These are phyloP conservation scores for Ustilago shanxiensis DNA, from an alignment of 1,284 basidiomycete species.

Conservation along the genomic window DNA sequence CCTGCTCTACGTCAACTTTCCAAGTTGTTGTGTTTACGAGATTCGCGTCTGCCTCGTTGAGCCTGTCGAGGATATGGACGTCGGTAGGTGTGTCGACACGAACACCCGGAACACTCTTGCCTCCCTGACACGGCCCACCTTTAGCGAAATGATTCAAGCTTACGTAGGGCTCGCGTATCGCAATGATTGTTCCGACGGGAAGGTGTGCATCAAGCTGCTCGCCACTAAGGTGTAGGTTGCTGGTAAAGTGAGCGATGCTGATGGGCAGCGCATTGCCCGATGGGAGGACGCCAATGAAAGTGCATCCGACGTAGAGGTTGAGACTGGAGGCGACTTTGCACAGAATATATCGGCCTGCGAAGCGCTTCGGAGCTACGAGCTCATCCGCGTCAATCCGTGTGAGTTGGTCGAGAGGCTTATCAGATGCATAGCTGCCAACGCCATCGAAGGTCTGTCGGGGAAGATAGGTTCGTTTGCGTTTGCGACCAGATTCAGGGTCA, in stretches of 20 bases:
- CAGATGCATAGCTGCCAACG: slow-evolving; percentile 52
- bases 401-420: slow-evolving; percentile 43
- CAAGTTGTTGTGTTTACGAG: slow-evolving; percentile 30
- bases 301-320: slow-evolving; percentile 60
- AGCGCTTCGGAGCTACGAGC: slow-evolving; percentile 50
- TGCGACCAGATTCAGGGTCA: slow-evolving; percentile 33
- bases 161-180: slow-evolving; percentile 66
- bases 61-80: slow-evolving; percentile 52
- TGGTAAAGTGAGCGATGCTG: slow-evolving; percentile 65
- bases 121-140: slow-evolving; percentile 59
- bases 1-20: slow-evolving; percentile 23
- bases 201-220: slow-evolving; percentile 49
- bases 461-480: slow-evolving; percentile 44
- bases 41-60: slow-evolving; percentile 19
- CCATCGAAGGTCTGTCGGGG: slow-evolving; percentile 63
- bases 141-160: slow-evolving; percentile 59
- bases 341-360: slow-evolving; percentile 56
- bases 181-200: slow-evolving; percentile 59
- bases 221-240: slow-evolving; percentile 47
- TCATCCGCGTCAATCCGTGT: slow-evolving; percentile 47
- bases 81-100: slow-evolving; percentile 68
- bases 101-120: slow-evolving; percentile 57
- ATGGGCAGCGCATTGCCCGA: slow-evolving; percentile 56
- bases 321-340: slow-evolving; percentile 58
- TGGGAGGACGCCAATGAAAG: slow-evolving; percentile 57